Evolutionary conservation across 2,329 filamentous ascomycete genomes (phyloP), one percentile per base, ranked within the genome.

Genomic region (Talaromyces sp.): DNA sequence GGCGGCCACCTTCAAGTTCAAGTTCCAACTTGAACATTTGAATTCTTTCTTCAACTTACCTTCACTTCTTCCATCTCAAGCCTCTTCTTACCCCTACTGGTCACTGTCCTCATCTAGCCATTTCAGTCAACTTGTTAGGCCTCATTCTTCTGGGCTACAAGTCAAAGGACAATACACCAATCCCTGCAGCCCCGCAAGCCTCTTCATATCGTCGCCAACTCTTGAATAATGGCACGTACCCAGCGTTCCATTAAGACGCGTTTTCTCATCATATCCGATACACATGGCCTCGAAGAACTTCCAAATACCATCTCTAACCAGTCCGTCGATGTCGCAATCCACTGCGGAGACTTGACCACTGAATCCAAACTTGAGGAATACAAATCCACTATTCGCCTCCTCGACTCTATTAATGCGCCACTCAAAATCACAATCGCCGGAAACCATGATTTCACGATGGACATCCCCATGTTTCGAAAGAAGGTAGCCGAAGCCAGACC

Each of bases 401-500:
- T 85, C 5, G 62, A 71, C 3, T 48, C 51, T 1, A 63, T 81
- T 14, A 56, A 73, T 4, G 78, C 81, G 1, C 76, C 78, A 0
- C 68, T 84, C 5, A 84, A 83, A 57, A 69, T 85, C 3, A 74
- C 77, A 37, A 83, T 85, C 52, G 74, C 81, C 1, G 81, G 82
- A 2, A 84, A 83, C 54, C 81, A 84, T 59, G 80, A 85, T 58
- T 73, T 75, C 42, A 76, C 70, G 3, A 55, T 76, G 35, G 74
- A 81, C 52, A 60, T 58, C 3, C 57, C 60, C 0, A 61, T 62
- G 0, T 82, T 79, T 44, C 52, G 69, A 37, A 58, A 61, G 10
- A 73, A 71, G 37, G 51, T 73, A 22, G 52, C 54, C 2, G 68
- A 72, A 5, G 61, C 65, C 16, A 45, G 47, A 16, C 55, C 63